Percentiles rank a stretch among this genome's conserved stretches.
Evolutionary conservation across 768 basidiomycete species (phyloP).

Genomic region (Lepiota brunneoincarnata): DNA sequence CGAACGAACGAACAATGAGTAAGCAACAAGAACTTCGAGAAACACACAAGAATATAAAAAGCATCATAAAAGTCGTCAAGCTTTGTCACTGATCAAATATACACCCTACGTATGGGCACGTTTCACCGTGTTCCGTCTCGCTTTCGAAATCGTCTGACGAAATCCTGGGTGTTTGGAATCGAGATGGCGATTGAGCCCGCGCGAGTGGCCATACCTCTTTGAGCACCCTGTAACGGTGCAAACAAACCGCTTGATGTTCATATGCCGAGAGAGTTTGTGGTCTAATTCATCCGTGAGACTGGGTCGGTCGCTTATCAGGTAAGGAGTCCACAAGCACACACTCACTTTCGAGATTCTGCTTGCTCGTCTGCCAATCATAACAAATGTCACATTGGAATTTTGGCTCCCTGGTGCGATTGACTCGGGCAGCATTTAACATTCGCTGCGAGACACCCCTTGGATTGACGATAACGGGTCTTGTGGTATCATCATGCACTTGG

Average conservation of each 20-base stretch:
- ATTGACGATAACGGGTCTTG: not conserved
- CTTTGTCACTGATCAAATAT: not conserved
- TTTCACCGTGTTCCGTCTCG: constrained; percentile 2
- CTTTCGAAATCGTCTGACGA: not conserved
- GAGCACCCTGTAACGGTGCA: not conserved
- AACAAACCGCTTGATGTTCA: constrained; percentile 4
- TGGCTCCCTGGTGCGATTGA: constrained; percentile 8
- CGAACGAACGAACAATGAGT: no score
- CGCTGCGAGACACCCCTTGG: constrained; percentile 10
- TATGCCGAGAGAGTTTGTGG: constrained; percentile 4
- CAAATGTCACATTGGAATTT: constrained; percentile 4
- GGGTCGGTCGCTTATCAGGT: not conserved
- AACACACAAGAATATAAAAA: no score
- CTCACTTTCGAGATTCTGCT: constrained; percentile 11
- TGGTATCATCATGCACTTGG: no score
- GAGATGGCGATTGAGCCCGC: constrained; percentile 10
- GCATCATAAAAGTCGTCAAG: no score
- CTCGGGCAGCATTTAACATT: constrained; percentile 1
- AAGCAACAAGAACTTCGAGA: no score
- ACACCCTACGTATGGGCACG: not conserved
- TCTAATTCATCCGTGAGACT: not conserved
- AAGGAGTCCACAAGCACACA: no score
- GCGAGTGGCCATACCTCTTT: constrained; percentile 8
- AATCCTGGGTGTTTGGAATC: constrained; percentile 9
- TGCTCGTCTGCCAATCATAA: constrained; percentile 9